These are phyloP conservation scores for Vigna nakashimae DNA, from an alignment of 306 rosid genomes.

Conservation along the genomic window DNA sequence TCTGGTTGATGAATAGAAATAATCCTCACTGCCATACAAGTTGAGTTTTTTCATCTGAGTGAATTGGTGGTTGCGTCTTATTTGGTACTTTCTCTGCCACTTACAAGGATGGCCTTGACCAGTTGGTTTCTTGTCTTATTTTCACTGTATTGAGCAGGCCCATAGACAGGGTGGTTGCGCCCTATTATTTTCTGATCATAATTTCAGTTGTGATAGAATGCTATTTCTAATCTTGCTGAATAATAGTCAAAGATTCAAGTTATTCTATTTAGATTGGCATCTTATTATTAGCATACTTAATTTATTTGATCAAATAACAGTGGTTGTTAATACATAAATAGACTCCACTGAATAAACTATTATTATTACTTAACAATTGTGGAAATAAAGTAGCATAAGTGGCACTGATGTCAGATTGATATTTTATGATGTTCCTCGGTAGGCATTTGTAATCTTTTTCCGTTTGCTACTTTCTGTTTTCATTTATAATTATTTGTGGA, in stretches of 20 bases:
- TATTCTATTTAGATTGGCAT: constrained; percentile 19
- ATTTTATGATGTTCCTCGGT: constrained; percentile 17
- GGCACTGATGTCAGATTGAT: neutral
- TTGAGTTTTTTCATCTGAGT: neutral
- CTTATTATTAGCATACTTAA: constrained; percentile 12
- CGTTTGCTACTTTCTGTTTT: constrained; percentile 31
- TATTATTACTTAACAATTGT: neutral
- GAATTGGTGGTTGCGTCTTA: constrained; percentile 12
- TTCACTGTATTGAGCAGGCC: constrained; percentile 1
- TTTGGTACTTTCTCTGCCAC: constrained; percentile 1
- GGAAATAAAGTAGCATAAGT: neutral
- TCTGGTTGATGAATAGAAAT: constrained; percentile 24
- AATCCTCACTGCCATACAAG: constrained; percentile 1
- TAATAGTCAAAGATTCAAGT: neutral
- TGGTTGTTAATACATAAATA: constrained; percentile 13
- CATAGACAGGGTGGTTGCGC: neutral
- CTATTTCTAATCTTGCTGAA: constrained; percentile 22
- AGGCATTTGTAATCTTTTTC: constrained; percentile 29
- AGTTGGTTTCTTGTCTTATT: constrained; percentile 7
- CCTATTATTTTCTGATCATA: constrained; percentile 12
- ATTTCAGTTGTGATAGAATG: constrained; percentile 3
- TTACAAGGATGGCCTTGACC: constrained; percentile 6
- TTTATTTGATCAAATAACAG: constrained; percentile 16
- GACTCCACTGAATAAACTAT: constrained; percentile 11
- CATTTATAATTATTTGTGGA: constrained; percentile 28